Percentiles rank a stretch among this genome's conserved stretches.
phyloP scores from a whole-genome alignment of 2,329 filamentous ascomycete genomes.

The Verticillium alfalfae region DNA sequence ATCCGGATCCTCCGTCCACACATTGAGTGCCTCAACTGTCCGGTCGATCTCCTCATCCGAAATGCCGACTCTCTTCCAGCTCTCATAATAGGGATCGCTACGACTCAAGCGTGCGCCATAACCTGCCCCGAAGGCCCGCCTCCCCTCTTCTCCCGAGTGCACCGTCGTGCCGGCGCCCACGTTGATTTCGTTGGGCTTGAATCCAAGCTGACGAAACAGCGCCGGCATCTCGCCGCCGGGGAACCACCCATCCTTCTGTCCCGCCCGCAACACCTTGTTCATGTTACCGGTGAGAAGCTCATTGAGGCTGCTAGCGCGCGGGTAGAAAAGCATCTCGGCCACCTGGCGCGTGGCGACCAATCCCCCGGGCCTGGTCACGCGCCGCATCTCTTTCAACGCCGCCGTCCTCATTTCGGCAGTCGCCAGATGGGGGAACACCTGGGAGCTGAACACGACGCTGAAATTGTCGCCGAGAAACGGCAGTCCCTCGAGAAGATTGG shows the following conservation, averaged over 20 bases:
- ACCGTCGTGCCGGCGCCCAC: slow-evolving; percentile 12
- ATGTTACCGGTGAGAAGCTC: slow-evolving; percentile 19
- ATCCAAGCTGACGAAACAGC: slow-evolving; percentile 22
- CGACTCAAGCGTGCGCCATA: background rate
- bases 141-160: background rate
- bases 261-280: slow-evolving; percentile 6
- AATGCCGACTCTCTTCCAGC: background rate
- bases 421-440: slow-evolving; percentile 35
- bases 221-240: slow-evolving; percentile 19
- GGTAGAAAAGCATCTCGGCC: slow-evolving; percentile 23
- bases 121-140: background rate
- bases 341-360: slow-evolving; percentile 27
- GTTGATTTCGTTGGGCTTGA: slow-evolving; percentile 19
- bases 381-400: slow-evolving; percentile 33
- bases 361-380: slow-evolving; percentile 36
- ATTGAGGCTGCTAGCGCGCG: slow-evolving; percentile 19
- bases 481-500: slow-evolving; percentile 27
- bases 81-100: background rate
- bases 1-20: background rate
- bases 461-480: slow-evolving; percentile 32
- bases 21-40: background rate
- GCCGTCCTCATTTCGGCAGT: slow-evolving; percentile 17
- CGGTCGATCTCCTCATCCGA: background rate
- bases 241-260: slow-evolving; percentile 3
- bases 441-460: slow-evolving; percentile 35